Evolutionary conservation across 176 grass and related monocot species (phyloP), one percentile per base, ranked within the genome.

Genomic region (Carex parvula): DNA sequence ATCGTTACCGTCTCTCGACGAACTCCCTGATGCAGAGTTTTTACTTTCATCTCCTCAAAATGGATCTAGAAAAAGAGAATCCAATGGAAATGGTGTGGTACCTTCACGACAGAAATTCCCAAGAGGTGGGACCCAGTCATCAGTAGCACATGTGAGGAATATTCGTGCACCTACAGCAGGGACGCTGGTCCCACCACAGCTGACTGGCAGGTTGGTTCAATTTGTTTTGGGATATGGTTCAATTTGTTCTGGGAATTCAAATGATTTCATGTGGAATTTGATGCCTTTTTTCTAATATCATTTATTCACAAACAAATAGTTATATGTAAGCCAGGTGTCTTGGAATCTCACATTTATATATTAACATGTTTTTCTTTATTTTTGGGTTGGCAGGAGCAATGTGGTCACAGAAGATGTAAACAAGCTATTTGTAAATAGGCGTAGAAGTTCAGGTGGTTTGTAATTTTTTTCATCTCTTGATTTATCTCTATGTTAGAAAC

Each of bases 381-480:
- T 91, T 33, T 18, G 44, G 12, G 35, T 81, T 90, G 67, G 24
- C 89, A 99, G 93, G 93, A 95, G 96, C 78, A 99, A 99, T 11
- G 88, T 99, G 83, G 96, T 99, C 64, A 99, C 96, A 6, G 96
- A 99, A 95, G 96, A 99, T 52, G 87, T 95, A 85, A 85, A 82
- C 74, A 99, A 89, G 56, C 62, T 95, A 5, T 99, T 99, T 89
- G 93, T 99, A 83, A 81, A 87, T 44, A 95, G 79, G 68, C 86
- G 24, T 14, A 88, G 53, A 84, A 60, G n/a, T 58, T 70, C 65
- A 15, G 75, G 13, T 70, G 83, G 57, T 63, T 70, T 60, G 70
- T 35, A 84, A 59, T 35, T 15, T 75, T 26, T 15, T 61, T 16
- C 24, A 9, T 84, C 41, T 84, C 9, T 63, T 48, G 22, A 85